These are phyloP conservation scores for Hylodesmum podocarpum DNA, from an alignment of 306 rosid species.

Conservation along the genomic window DNA sequence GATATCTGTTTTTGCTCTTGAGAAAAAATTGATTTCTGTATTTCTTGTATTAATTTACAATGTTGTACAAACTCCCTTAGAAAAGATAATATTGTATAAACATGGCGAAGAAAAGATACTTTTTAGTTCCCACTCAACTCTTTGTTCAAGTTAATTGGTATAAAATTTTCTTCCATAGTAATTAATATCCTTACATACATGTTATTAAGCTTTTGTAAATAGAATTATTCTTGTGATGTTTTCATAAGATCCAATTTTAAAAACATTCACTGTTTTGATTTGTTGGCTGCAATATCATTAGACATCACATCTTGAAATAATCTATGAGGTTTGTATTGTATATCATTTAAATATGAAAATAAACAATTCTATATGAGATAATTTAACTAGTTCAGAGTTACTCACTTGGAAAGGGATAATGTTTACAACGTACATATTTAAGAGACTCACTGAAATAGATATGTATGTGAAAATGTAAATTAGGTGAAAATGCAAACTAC, in stretches of 20 bases:
- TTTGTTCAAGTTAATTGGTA: not conserved
- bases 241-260: not conserved
- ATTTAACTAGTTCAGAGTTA: too few species aligned
- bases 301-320: not conserved
- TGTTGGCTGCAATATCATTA: not conserved
- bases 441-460: too few species aligned
- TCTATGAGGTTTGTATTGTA: too few species aligned
- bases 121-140: not conserved
- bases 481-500: too few species aligned
- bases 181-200: not conserved
- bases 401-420: too few species aligned
- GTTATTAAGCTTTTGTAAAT: not conserved
- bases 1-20: constrained; percentile 2
- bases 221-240: not conserved
- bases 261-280: too few species aligned
- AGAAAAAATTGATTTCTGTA: not conserved
- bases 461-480: too few species aligned
- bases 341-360: too few species aligned
- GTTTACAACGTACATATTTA: too few species aligned
- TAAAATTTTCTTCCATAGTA: not conserved
- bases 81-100: not conserved
- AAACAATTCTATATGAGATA: too few species aligned
- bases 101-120: not conserved
- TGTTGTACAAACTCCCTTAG: too few species aligned
- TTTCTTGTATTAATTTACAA: too few species aligned